These are phyloP conservation scores for Coemansia sp. DNA, from an alignment of 192 early-diverging fungal species.

Conservation along the genomic window DNA sequence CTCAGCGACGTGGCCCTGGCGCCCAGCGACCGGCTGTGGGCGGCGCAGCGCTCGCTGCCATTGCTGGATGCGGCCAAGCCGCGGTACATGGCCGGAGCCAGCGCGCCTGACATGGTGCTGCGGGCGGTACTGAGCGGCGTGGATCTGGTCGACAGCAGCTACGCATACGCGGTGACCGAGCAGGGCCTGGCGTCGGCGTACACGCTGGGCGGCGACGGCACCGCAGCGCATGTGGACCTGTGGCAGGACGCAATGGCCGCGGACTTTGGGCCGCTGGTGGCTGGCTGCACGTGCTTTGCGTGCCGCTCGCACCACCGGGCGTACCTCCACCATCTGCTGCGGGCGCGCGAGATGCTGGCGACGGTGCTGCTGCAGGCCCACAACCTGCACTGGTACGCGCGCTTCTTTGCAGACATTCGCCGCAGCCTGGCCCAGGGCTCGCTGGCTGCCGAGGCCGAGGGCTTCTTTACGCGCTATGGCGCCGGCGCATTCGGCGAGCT, in stretches of 20 bases:
- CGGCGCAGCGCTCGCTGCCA: conserved; percentile 29
- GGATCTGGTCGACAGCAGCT: conserved; percentile 71
- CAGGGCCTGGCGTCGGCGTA: conserved; percentile 64
- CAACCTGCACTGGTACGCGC: conserved; percentile 44
- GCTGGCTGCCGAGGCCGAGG: conserved; percentile 20
- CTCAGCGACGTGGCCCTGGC: conserved; percentile 38
- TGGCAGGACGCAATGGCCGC: conserved; percentile 55
- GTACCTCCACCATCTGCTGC: conserved; percentile 71
- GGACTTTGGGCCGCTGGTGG: conserved; percentile 61
- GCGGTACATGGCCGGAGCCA: conserved; percentile 47
- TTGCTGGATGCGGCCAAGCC: conserved; percentile 29
- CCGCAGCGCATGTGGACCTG: conserved; percentile 47
- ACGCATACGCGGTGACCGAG: conserved; percentile 61
- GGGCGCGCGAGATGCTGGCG: conserved; percentile 73
- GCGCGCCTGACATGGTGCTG: conserved; percentile 36
- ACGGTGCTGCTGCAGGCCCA: conserved; percentile 66
- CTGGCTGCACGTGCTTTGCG: conserved; percentile 61
- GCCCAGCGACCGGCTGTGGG: conserved; percentile 22
- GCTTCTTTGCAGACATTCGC: conserved; percentile 43
- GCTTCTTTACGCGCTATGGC: conserved; percentile 28
- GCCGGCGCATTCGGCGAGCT: conserved; percentile 33
- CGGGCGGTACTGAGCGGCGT: conserved; percentile 52
- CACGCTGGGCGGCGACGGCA: conserved; percentile 24
- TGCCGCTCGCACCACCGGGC: conserved; percentile 66
- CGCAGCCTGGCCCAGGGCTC: conserved; percentile 27